phyloP scores from a whole-genome alignment of 2,329 filamentous ascomycete genomes.

The Beauveria caledonica region DNA sequence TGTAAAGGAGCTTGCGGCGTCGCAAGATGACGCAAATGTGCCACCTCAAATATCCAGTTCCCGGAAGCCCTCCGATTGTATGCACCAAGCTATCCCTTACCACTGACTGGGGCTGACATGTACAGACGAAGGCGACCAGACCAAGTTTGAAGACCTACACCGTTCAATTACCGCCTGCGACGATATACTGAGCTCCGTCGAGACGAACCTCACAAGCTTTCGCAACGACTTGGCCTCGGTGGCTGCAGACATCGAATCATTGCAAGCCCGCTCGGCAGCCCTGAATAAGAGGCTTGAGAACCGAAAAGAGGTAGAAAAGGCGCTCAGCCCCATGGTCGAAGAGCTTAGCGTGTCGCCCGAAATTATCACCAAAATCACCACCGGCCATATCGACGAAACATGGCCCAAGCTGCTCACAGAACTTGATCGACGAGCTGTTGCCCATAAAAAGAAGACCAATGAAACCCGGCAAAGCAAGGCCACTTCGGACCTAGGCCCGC shows the following conservation, averaged over 20 bases:
- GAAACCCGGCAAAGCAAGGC: conserved; percentile 62
- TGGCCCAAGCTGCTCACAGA: conserved; percentile 82
- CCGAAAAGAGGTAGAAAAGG: conserved; percentile 78
- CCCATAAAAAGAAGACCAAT: conserved; percentile 59
- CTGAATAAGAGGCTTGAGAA: conserved; percentile 83
- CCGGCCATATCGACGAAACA: conserved; percentile 80
- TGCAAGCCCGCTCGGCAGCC: conserved; percentile 78
- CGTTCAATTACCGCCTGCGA: conserved; percentile 85
- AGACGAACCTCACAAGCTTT: conserved; percentile 85
- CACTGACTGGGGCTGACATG: neutral
- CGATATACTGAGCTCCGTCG: conserved; percentile 85
- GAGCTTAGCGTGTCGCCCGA: conserved; percentile 82
- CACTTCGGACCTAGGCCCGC: conserved; percentile 71
- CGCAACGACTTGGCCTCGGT: conserved; percentile 87
- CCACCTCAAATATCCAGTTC: conserved; percentile 15
- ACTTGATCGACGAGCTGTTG: conserved; percentile 67
- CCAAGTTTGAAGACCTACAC: conserved; percentile 85
- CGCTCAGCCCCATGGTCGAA: conserved; percentile 81
- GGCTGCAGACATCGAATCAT: conserved; percentile 87
- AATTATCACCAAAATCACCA: conserved; percentile 75
- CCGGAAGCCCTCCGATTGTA: conserved; percentile 67
- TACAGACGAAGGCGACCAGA: conserved; percentile 68
- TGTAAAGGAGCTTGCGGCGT: conserved; percentile 59
- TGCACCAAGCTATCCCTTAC: conserved; percentile 20
- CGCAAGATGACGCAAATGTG: conserved; percentile 19